Evolutionary conservation across 345 rosid genomes (phyloP).

Genomic region (Rhizophora apiculata): DNA sequence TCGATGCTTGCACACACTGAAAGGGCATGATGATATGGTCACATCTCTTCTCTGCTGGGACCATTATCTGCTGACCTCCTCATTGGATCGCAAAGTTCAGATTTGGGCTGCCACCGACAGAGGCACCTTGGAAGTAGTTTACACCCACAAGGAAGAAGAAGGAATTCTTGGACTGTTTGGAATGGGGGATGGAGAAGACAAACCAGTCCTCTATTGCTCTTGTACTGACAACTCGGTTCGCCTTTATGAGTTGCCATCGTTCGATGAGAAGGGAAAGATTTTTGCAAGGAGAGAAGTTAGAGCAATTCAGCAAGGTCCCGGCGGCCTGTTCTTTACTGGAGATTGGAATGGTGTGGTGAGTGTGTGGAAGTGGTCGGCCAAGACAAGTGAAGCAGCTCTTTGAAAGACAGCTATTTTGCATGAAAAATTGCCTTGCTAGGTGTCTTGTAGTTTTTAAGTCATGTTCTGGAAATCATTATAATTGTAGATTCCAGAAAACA

Average conservation of each 20-base stretch:
- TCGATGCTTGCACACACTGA: slow-evolving; percentile 5
- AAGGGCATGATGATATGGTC: slow-evolving; percentile 15
- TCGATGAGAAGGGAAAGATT: slow-evolving; percentile 5
- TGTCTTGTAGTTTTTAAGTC: too few species aligned
- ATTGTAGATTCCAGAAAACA: too few species aligned
- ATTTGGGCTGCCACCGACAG: slow-evolving; percentile 11
- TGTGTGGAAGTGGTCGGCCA: slow-evolving; percentile 5
- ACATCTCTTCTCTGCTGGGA: slow-evolving; percentile 22
- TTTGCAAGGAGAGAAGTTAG: slow-evolving; percentile 1
- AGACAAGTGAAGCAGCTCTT: background rate
- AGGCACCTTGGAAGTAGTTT: slow-evolving; percentile 5
- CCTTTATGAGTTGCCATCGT: slow-evolving; percentile 11
- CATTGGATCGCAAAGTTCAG: slow-evolving; percentile 13
- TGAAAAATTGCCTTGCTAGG: too few species aligned
- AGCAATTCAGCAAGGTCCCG: background rate
- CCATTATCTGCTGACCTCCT: slow-evolving; percentile 7
- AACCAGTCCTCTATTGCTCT: slow-evolving; percentile 3
- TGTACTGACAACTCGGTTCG: background rate
- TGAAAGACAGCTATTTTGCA: too few species aligned
- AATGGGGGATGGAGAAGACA: slow-evolving; percentile 8
- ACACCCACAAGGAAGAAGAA: slow-evolving; percentile 7
- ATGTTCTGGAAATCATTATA: too few species aligned
- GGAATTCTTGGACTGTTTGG: slow-evolving; percentile 13
- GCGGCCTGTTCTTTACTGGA: background rate
- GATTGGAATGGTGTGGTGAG: slow-evolving; percentile 3